Conservation (phyloP, 306 rosid genomes). For the Lathyrus oleraceus region DNA sequence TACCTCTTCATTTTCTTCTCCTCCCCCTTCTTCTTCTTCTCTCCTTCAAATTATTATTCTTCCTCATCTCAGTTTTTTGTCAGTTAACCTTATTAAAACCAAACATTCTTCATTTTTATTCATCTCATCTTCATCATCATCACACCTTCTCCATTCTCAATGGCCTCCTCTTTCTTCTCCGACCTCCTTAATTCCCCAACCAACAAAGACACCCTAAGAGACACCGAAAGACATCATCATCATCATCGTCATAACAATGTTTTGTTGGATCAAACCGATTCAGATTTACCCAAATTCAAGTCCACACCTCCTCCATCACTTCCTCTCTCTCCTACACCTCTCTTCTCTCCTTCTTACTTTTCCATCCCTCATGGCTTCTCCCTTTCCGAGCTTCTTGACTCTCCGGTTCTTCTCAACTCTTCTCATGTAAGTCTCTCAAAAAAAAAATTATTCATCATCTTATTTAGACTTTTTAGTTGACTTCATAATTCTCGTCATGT, state of each 20-base stretch:
- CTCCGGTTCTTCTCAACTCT: conserved; percentile 75
- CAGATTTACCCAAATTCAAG: conserved; percentile 79
- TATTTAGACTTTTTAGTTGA: background rate
- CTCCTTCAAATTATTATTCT: background rate
- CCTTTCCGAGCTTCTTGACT: conserved; percentile 88
- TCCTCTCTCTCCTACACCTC: conserved; percentile 62
- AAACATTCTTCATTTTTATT: conserved; percentile 45
- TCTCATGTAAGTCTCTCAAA: conserved; percentile 57
- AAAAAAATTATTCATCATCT: background rate
- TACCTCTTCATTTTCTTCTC: conserved; percentile 51
- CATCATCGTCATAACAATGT: conserved; percentile 13
- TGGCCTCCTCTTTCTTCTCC: conserved; percentile 73
- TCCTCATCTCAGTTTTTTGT: background rate
- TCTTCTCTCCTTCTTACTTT: conserved; percentile 73
- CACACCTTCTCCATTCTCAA: conserved; percentile 52
- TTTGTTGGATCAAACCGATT: conserved; percentile 54
- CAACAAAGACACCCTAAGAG: conserved; percentile 23
- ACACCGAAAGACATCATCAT: conserved; percentile 11
- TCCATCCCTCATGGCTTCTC: conserved; percentile 71
- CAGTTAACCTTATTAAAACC: background rate
- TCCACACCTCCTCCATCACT: conserved; percentile 81
- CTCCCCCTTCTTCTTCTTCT: background rate
- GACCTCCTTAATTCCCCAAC: conserved; percentile 59
- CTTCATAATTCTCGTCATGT: background rate
- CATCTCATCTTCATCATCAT: conserved; percentile 41